Evolutionary conservation across 805 yeast genomes (phyloP), one percentile per base, ranked within the genome.

Genomic region (Lipomyces kockii): DNA sequence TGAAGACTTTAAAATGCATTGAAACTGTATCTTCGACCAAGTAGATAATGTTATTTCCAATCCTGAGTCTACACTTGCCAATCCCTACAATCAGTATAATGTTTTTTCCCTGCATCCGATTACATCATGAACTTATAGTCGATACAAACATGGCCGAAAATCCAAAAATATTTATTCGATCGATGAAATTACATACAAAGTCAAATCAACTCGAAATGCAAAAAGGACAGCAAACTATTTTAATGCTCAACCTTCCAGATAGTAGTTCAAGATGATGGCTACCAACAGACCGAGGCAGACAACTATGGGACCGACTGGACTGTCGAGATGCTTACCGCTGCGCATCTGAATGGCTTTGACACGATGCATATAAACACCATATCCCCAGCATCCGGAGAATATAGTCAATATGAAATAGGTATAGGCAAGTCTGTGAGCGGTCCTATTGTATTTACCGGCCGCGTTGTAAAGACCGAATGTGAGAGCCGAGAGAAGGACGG

Each of bases 311-410:
- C 99, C 99, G 65, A 90, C 75, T 62, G 96, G 88, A 58, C 91
- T 93, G 80, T 94, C 98, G 74, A 94, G 83, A 78, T 93, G 98
- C 73, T 85, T 85, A 61, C 94, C 96, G 34, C 92, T 89, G 78
- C 98, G 87, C 77, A 87, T 88, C 77, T 83, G 86, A 76, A 94
- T 95, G 64, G 89, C 83, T 43, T 82, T 83, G 71, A 93, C 81
- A 76, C 99, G 86, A 72, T 82, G 83, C 76, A 86, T 80, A 79
- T 90, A 94, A 63, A 90, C 86, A 69, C 81, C 83, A 79, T 92
- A 94, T 34, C 97, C 97, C 99, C 99, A 94, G 34, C 86, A 72
- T 57, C 97, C 94, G 55, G 92, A 83, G 77, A 93, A 92, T 25
- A 94, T 72, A 0, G 98, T 92, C 73, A 95, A 81, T 0, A 79